Evolutionary conservation across 345 rosid genomes (phyloP), one percentile per base, ranked within the genome.

Genomic region (Hibiscus trionum): DNA sequence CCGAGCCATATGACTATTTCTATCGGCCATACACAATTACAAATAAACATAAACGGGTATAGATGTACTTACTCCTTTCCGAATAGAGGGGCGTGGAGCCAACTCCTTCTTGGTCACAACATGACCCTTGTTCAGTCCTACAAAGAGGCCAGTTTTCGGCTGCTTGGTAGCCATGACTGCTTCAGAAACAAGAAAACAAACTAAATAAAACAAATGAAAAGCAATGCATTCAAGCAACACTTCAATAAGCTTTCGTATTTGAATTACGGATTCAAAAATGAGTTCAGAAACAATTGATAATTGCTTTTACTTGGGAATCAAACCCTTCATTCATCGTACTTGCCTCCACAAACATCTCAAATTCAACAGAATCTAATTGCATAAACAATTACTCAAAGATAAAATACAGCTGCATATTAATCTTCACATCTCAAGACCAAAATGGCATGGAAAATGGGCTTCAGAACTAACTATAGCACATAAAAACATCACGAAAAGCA

Each of bases 61-160:
- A 58, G 64, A 72, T 7, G 10, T 24, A 65, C 87, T 70, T 81
- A 88, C 93, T 62, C 90, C 93, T 79, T 84, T 88, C 37, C 89
- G 82, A 46, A 74, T 77, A 8, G 86, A 77, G n/a, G 93, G 90
- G 1, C 88, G 86, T 5, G 86, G 86, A 29, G 84, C 79, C 52
- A 78, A 69, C 64, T 88, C 90, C 70, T 78, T 84, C 86, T 78
- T 85, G 73, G 90, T 86, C 9, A 85, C 87, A 47, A 88, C 63
- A 53, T 88, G 90, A 4, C 93, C 93, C 65, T 79, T 88, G 82
- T 86, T 88, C 74, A 85, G 72, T 16, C 93, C 93, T 15, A 86
- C 91, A 65, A 82, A 85, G 12, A 88, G 81, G 35, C 93, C 93
- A 16, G 82, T 78, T 42, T 77, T 85, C 1, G 86, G 83, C 81